These are phyloP conservation scores for Mucor circinelloides DNA, from an alignment of 371 early-diverging fungal genomes.

Conservation along the genomic window DNA sequence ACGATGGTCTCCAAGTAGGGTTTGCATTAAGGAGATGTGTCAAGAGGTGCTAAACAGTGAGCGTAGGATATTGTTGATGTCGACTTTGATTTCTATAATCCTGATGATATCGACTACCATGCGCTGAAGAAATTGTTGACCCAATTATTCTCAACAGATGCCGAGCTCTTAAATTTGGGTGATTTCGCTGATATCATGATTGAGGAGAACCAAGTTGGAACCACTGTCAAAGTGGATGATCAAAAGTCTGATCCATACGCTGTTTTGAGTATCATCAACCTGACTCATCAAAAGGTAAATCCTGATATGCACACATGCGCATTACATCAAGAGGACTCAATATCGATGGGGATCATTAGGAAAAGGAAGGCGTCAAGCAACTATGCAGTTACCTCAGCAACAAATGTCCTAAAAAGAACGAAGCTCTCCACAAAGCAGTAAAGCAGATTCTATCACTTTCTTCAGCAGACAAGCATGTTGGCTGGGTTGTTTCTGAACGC, in stretches of 20 bases:
- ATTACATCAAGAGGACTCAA: background rate
- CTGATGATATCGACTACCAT: slow-evolving; percentile 88
- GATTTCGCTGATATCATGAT: slow-evolving; percentile 88
- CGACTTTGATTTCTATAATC: slow-evolving; percentile 95
- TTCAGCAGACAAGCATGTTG: slow-evolving; percentile 50
- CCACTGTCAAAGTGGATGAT: slow-evolving; percentile 88
- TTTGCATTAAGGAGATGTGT: background rate
- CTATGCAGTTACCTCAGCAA: slow-evolving; percentile 62
- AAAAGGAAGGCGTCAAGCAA: slow-evolving; percentile 58
- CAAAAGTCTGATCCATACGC: slow-evolving; percentile 89
- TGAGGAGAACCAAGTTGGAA: slow-evolving; percentile 80
- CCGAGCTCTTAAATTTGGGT: slow-evolving; percentile 71
- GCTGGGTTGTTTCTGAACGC: slow-evolving; percentile 84
- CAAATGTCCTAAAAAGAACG: slow-evolving; percentile 64
- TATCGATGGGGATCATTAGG: slow-evolving; percentile 20
- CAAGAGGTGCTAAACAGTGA: background rate
- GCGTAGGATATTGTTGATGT: slow-evolving; percentile 82
- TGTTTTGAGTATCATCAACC: slow-evolving; percentile 78
- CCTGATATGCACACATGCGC: slow-evolving; percentile 7
- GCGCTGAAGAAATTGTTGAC: slow-evolving; percentile 84
- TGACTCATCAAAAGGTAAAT: slow-evolving; percentile 62
- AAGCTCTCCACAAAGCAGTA: slow-evolving; percentile 42
- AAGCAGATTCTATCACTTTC: slow-evolving; percentile 47
- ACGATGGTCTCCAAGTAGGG: slow-evolving; percentile 48
- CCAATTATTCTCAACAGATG: slow-evolving; percentile 81